Evolutionary conservation across 495 filamentous ascomycete genomes (phyloP), one percentile per base, ranked within the genome.

Genomic region (Astrothelium subdiscretum): DNA sequence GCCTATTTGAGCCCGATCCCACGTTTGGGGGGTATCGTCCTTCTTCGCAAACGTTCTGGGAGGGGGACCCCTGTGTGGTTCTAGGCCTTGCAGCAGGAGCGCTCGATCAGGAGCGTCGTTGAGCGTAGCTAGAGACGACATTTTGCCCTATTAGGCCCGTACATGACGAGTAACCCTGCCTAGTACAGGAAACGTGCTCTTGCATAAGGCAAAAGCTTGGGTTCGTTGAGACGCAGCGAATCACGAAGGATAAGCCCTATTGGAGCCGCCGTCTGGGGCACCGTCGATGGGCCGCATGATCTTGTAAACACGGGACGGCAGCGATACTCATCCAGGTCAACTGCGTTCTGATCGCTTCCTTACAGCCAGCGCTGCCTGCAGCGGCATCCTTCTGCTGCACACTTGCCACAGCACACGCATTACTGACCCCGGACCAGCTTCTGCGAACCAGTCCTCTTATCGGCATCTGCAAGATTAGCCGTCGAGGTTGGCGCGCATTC

Each of bases 251-350:
- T 4, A 6, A 59, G 58, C 40, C 58, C 35, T 61, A 65, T 60
- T 48, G 48, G 63, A 59, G 62, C 59, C 62, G 58, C 44, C 27
- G 18, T 51, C 27, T 54, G 63, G 58, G 31, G 13, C 31, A 20
- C 22, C 48, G 20, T 54, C 48, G 48, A 54, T 54, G 48, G 24
- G 24, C 67, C 67, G 69, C 69, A 71, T 69, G 60, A 67, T 59
- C 26, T 60, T 43, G 2, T 29, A 35, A 63, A 60, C 69, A 71
- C 69, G 65, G 64, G 69, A 71, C 62, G 61, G 62, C 61, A 32
- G n/a, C 61, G 54, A 58, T 54, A 11, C 48, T 54, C 48, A 48
- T 48, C 48, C 48, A 54, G 48, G 20, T 11, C 29, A 29, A 48
- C 20, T n/a, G 43, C 48, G 20, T 54, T 54, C 48, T 54, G 48